Percentiles rank a stretch among this genome's conserved stretches.
Conservation (phyloP, 495 filamentous ascomycete genomes). For the Wilcoxina mikolae region DNA sequence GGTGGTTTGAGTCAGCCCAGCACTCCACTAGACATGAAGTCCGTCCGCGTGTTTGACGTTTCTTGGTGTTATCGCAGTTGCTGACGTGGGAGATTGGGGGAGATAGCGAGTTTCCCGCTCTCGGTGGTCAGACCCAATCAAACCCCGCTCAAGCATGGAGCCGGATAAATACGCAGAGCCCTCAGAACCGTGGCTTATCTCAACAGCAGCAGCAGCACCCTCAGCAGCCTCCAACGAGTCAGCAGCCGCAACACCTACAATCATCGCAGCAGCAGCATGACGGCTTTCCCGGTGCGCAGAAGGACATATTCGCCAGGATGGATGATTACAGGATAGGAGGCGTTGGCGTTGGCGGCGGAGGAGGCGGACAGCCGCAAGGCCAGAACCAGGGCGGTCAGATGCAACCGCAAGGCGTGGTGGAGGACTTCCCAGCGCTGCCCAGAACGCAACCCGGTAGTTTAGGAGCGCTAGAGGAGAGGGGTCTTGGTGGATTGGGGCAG, state of each 20-base stretch:
- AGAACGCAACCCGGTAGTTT: neutral
- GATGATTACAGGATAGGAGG: slow-evolving; percentile 24
- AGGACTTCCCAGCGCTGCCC: slow-evolving; percentile 5
- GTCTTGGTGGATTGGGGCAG: neutral
- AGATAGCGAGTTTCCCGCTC: slow-evolving; percentile 25
- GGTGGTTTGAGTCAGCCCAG: slow-evolving; percentile 21
- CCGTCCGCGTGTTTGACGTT: neutral
- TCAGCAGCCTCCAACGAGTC: neutral
- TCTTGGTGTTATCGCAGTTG: neutral
- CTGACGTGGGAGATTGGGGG: neutral
- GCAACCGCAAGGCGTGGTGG: no score
- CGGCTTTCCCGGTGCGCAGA: slow-evolving; percentile 2
- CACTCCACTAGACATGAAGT: slow-evolving; percentile 27
- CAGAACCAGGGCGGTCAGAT: slow-evolving; percentile 7
- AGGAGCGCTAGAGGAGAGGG: neutral
- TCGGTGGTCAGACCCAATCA: slow-evolving; percentile 24
- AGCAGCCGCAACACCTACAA: slow-evolving; percentile 1
- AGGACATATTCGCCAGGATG: slow-evolving; percentile 21
- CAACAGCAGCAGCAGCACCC: slow-evolving; percentile 14
- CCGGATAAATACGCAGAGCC: slow-evolving; percentile 23
- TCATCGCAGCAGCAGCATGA: slow-evolving; percentile 3
- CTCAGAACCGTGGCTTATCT: slow-evolving; percentile 16
- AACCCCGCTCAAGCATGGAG: slow-evolving; percentile 26
- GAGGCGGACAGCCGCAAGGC: slow-evolving; percentile 8
- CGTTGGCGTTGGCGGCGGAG: slow-evolving; percentile 13